phyloP scores from a whole-genome alignment of 2,329 filamentous ascomycete genomes.

The Aspergillus novoparasiticus region DNA sequence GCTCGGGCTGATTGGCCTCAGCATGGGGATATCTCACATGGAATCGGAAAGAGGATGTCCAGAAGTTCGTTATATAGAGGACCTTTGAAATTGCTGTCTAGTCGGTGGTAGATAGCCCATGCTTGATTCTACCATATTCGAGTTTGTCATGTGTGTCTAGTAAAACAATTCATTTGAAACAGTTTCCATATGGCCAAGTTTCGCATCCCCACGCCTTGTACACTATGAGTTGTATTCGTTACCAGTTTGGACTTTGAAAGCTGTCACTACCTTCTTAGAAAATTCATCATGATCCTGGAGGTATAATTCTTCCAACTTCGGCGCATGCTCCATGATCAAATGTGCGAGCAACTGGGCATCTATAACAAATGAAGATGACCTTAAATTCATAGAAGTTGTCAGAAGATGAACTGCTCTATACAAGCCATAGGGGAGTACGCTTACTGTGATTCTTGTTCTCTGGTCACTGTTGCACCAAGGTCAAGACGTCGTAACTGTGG shows the following conservation, averaged over 20 bases:
- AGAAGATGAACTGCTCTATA: background rate
- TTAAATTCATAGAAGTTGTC: background rate
- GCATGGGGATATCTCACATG: background rate
- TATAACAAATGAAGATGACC: background rate
- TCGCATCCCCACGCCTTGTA: background rate
- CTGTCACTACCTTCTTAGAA: background rate
- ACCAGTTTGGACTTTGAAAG: background rate
- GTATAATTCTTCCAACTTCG: background rate
- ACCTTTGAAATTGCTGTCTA: background rate
- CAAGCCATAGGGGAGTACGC: background rate
- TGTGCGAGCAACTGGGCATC: background rate
- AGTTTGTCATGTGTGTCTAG: background rate
- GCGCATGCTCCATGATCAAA: background rate
- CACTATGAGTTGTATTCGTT: background rate
- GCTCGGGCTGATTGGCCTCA: background rate
- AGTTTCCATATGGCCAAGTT: background rate
- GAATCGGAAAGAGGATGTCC: background rate
- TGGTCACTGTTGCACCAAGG: background rate
- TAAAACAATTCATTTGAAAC: background rate
- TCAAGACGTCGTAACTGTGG: background rate
- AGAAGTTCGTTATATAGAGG: background rate
- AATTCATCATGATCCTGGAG: background rate
- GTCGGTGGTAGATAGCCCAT: background rate
- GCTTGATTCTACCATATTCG: background rate
- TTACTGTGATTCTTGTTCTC: background rate